Conservation (phyloP, 2,329 filamentous ascomycete species). For the Neofusicoccum kwambonambiense region DNA sequence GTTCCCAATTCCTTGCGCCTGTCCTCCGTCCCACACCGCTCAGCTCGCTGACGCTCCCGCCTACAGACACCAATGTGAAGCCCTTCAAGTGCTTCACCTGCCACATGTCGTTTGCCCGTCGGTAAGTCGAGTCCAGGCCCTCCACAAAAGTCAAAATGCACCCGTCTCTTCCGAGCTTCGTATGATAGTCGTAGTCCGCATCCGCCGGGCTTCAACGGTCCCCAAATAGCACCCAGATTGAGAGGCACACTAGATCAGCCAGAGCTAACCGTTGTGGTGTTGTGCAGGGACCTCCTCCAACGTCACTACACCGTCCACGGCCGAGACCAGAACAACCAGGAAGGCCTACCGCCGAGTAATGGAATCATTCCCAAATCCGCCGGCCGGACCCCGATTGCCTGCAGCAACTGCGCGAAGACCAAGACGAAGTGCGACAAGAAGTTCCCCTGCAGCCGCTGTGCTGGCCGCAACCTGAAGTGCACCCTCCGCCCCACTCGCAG, state of each 20-base stretch:
- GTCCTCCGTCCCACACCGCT: neutral
- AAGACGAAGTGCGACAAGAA: conserved; percentile 57
- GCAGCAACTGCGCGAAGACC: conserved; percentile 54
- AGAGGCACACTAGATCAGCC: neutral
- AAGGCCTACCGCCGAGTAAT: conserved; percentile 46
- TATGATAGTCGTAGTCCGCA: neutral
- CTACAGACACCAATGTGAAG: conserved; percentile 53
- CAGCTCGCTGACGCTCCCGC: conserved; percentile 19
- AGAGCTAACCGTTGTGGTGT: conserved; percentile 3
- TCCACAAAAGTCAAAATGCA: too few relatives aligned
- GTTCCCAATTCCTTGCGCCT: conserved; percentile 20
- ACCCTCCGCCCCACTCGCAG: conserved; percentile 49
- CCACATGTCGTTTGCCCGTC: conserved; percentile 54
- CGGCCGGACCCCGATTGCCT: conserved; percentile 52
- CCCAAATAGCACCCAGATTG: neutral
- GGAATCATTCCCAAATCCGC: conserved; percentile 54
- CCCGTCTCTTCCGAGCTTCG: neutral
- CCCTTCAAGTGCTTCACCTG: conserved; percentile 56
- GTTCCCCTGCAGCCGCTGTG: conserved; percentile 54
- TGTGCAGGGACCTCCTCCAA: conserved; percentile 49
- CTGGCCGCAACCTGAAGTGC: conserved; percentile 49
- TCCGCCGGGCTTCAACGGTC: neutral
- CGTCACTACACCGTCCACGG: conserved; percentile 54
- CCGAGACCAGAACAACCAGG: conserved; percentile 50
- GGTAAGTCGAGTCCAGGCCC: conserved; percentile 37